phyloP scores from a whole-genome alignment of 805 yeast genomes.

The Clavispora asparagi region DNA sequence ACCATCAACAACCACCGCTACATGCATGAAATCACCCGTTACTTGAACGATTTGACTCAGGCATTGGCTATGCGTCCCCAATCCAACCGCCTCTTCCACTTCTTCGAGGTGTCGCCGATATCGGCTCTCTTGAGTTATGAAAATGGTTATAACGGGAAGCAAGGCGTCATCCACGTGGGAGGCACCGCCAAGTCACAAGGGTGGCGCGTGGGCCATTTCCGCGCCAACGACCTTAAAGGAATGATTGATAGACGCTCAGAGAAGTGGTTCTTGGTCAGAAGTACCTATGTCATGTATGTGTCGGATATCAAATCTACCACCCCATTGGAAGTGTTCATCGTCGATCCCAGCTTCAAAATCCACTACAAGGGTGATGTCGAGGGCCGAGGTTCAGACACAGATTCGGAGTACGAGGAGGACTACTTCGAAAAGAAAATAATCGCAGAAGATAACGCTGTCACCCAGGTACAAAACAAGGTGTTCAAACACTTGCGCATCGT shows the following conservation, averaged over 20 bases:
- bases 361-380: conserved; percentile 40
- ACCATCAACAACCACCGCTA: conserved; percentile 32
- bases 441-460: conserved; percentile 14
- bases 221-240: conserved; percentile 69
- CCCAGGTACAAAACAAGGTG: conserved; percentile 37
- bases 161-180: conserved; percentile 76
- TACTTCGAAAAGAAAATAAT: conserved; percentile 21
- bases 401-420: conserved; percentile 43
- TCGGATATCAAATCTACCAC: conserved; percentile 82
- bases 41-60: conserved; percentile 57
- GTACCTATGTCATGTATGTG: conserved; percentile 79
- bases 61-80: conserved; percentile 69
- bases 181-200: conserved; percentile 87
- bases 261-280: conserved; percentile 88
- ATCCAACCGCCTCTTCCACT: conserved; percentile 76
- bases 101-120: conserved; percentile 85
- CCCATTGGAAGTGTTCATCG: conserved; percentile 84
- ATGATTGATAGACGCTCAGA: conserved; percentile 88
- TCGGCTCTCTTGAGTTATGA: conserved; percentile 81
- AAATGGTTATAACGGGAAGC: conserved; percentile 77
- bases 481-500: conserved; percentile 49
- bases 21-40: conserved; percentile 52
- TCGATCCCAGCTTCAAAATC: conserved; percentile 71
- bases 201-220: conserved; percentile 91
- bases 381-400: conserved; percentile 28